Conservation (phyloP, 23 red algal genomes). For the Pyropia haitanensis region DNA sequence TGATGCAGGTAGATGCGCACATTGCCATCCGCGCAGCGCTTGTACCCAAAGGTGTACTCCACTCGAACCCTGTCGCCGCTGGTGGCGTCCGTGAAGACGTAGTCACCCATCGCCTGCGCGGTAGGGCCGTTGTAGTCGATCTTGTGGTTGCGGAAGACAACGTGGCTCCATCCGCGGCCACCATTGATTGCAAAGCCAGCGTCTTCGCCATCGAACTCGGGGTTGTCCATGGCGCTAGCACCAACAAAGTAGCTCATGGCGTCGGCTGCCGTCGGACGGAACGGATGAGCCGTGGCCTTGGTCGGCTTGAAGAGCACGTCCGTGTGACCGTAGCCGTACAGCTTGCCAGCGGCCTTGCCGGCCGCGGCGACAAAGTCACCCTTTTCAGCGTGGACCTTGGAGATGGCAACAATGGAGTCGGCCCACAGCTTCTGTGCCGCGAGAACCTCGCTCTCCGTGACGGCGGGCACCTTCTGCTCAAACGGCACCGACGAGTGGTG, state of each 20-base stretch:
- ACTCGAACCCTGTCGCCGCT: not conserved
- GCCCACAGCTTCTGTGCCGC: not conserved
- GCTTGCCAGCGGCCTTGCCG: not conserved
- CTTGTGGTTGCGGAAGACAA: not conserved
- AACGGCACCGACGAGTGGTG: not conserved
- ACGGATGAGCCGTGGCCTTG: not conserved
- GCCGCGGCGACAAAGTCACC: not conserved
- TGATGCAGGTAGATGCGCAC: not conserved
- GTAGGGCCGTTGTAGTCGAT: slow-evolving; percentile 7
- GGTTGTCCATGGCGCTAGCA: too few species aligned
- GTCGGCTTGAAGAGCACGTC: slow-evolving; percentile 3
- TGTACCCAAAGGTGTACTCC: slow-evolving; percentile 2
- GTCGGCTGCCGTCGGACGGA: not conserved
- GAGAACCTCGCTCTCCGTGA: slow-evolving; percentile 3
- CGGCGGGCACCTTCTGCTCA: too few species aligned
- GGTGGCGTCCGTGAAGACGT: not conserved
- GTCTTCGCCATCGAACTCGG: not conserved
- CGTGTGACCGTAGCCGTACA: not conserved
- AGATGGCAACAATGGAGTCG: not conserved
- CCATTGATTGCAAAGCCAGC: not conserved
- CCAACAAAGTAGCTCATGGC: slow-evolving; percentile 3
- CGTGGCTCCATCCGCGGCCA: not conserved
- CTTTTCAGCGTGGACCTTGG: not conserved
- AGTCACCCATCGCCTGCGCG: slow-evolving; percentile 4
- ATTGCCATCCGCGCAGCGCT: not conserved